A percentile compares a stretch with the other conserved stretches of the same genome.
Conservation (phyloP, 495 filamentous ascomycete species). For the Rusavskia elegans region DNA sequence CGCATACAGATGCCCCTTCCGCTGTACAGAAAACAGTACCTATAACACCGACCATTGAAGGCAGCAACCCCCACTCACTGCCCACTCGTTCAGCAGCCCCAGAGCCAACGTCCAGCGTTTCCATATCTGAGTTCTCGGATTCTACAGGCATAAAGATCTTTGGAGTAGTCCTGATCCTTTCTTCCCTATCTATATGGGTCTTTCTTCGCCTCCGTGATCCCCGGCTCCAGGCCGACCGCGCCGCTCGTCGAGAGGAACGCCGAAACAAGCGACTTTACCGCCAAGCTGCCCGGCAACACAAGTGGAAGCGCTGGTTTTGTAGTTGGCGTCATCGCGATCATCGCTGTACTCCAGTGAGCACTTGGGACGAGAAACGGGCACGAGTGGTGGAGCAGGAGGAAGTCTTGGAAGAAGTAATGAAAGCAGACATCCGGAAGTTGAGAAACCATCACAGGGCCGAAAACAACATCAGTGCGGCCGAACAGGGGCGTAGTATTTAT, state of each 20-base stretch:
- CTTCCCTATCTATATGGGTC: conserved; percentile 19
- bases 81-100: background rate
- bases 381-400: conserved; percentile 19
- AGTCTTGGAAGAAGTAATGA: conserved; percentile 12
- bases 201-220: conserved; percentile 19
- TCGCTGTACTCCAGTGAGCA: background rate
- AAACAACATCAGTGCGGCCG: conserved; percentile 27
- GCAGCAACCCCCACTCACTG: background rate
- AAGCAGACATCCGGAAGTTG: conserved; percentile 30
- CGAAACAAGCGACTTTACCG: conserved; percentile 22
- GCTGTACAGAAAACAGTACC: background rate
- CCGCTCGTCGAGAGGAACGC: conserved; percentile 24
- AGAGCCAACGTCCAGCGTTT: background rate
- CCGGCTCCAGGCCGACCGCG: conserved; percentile 21
- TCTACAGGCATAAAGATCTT: conserved; percentile 7
- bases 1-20: background rate
- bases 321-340: conserved; percentile 10
- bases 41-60: background rate
- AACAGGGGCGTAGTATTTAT: conserved; percentile 18
- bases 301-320: conserved; percentile 20
- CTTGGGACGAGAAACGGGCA: conserved; percentile 11
- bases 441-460: conserved; percentile 25
- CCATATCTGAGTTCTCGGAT: background rate
- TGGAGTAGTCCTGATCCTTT: conserved; percentile 14
- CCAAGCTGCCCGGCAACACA: conserved; percentile 24